Evolutionary conservation across 352 stramenopile species (phyloP), one percentile per base, ranked within the genome.

Genomic region (Phytophthora nicotianae): DNA sequence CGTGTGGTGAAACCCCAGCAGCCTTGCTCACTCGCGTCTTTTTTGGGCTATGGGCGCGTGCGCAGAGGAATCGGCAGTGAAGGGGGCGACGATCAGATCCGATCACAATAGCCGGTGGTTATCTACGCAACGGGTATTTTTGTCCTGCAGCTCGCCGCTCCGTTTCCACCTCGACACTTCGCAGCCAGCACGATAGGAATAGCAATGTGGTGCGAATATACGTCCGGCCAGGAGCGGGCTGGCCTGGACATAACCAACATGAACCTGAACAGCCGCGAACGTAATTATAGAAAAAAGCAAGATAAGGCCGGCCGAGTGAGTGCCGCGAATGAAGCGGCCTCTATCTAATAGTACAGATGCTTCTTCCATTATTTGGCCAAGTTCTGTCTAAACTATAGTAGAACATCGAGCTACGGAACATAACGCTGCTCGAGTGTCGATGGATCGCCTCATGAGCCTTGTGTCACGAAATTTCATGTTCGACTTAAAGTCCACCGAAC

Each of bases 231-330:
- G 52, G 16, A 6, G 37, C 37, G 14, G 54, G 45, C 43, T 41
- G 37, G 54, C 50, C 51, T 57, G 43, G 58, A 70, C 42, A 66
- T 65, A 69, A 72, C 57, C 58, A 51, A 51, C 55, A 42, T 21
- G 17, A 41, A 47, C 40, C 10, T 38, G 55, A 73, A 72, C 52
- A 48, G 68, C 27, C 68, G 58, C 63, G 29, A 29, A 33, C 27
- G 9, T 66, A 73, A 70, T 50, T 70, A 69, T 69, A 70, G 68
- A 75, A 75, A 41, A 45, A 68, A 69, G 54, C 55, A 52, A 71
- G 66, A 74, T 62, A 74, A 58, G 51, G 45, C 66, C 62, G 54
- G 59, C 37, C 23, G 14, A 21, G 46, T 51, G 29, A 6, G 52
- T 45, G 50, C 42, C 17, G 32, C 33, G 37, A 64, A 58, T 50